These are phyloP conservation scores for Oryza australiensis DNA, from an alignment of 176 grass and related monocot genomes.

Conservation along the genomic window DNA sequence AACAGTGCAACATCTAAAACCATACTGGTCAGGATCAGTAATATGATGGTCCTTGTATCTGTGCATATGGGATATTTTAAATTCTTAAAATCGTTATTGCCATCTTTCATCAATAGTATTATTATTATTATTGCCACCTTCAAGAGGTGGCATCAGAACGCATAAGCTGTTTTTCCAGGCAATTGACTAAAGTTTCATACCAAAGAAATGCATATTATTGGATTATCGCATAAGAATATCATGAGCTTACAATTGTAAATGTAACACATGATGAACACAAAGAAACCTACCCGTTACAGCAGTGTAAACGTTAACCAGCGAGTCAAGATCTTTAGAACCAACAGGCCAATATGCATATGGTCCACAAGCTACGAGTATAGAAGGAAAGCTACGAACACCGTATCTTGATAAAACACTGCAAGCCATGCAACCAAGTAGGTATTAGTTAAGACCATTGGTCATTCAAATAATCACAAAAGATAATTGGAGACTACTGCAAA, in stretches of 20 bases:
- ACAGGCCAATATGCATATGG: slow-evolving; percentile 42
- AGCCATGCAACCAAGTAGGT: slow-evolving; percentile 32
- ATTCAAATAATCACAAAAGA: slow-evolving; percentile 22
- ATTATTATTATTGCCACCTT: background rate
- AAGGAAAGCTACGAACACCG: slow-evolving; percentile 67
- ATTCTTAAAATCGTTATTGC: background rate
- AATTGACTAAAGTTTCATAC: slow-evolving; percentile 8
- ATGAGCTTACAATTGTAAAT: background rate
- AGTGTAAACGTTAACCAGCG: slow-evolving; percentile 62
- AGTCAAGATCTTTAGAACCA: slow-evolving; percentile 60
- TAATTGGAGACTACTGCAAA: background rate
- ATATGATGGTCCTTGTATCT: slow-evolving; percentile 8
- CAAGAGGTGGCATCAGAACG: background rate
- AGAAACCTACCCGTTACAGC: slow-evolving; percentile 59
- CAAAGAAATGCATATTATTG: background rate
- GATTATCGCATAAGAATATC: background rate
- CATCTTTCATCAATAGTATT: background rate
- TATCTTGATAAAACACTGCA: slow-evolving; percentile 74
- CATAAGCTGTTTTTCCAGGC: background rate
- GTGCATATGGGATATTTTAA: background rate
- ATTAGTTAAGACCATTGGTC: background rate
- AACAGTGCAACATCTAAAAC: slow-evolving; percentile 17
- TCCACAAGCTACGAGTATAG: slow-evolving; percentile 60
- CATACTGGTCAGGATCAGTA: background rate
- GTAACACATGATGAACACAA: background rate